Conservation (phyloP, 2,329 filamentous ascomycete genomes). For the Penicillium sp. region DNA sequence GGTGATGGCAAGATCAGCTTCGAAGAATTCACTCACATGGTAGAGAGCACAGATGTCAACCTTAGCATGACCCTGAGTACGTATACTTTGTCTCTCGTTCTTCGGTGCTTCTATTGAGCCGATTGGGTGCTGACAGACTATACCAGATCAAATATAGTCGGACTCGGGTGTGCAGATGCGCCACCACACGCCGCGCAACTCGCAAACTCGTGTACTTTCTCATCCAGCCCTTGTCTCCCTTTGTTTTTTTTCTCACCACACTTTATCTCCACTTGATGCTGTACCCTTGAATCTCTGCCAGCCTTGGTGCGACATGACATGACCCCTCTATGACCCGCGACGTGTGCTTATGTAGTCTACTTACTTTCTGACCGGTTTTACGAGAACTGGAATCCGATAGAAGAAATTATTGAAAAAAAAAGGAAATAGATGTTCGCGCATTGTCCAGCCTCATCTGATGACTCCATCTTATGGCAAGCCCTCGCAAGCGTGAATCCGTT, state of each 20-base stretch:
- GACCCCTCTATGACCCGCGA: constrained; percentile 35
- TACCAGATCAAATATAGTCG: constrained; percentile 27
- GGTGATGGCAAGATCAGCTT: constrained; percentile 98
- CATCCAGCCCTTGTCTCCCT: constrained; percentile 1
- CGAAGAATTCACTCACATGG: constrained; percentile 98
- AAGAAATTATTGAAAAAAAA: not conserved
- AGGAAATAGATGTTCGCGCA: not conserved
- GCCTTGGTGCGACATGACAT: constrained; percentile 28
- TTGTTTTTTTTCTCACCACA: constrained; percentile 2
- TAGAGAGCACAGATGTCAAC: constrained; percentile 83
- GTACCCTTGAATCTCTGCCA: constrained; percentile 5
- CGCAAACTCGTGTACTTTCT: not conserved
- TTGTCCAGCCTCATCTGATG: not conserved
- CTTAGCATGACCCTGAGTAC: constrained; percentile 72
- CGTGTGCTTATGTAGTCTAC: constrained; percentile 34
- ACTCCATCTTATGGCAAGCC: not conserved
- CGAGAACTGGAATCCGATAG: constrained; percentile 9
- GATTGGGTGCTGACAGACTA: constrained; percentile 22
- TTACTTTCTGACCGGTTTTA: constrained; percentile 21
- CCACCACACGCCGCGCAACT: not conserved
- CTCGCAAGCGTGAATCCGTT: not conserved
- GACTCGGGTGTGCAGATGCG: not conserved
- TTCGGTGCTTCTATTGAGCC: not conserved
- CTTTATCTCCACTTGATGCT: constrained; percentile 1
- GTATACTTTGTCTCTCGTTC: constrained; percentile 29